Conservation (phyloP, 164 flowering plant genomes). For the Vitis rotundifolia region DNA sequence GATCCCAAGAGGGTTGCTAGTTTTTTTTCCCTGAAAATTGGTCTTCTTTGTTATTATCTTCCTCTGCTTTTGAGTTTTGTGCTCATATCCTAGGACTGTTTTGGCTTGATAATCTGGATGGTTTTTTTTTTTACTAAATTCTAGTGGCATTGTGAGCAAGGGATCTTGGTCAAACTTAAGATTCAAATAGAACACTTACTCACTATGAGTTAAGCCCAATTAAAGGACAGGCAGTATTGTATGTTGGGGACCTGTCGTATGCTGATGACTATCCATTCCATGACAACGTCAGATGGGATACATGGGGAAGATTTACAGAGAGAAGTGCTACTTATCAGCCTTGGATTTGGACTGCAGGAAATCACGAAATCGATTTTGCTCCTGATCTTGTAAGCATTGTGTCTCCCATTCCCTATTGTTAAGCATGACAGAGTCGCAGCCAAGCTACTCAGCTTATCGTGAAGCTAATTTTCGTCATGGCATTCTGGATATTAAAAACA, state of each 20-base stretch:
- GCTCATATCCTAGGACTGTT: too few species aligned
- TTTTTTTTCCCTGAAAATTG: not conserved
- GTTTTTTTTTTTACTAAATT: too few species aligned
- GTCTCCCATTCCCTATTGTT: not conserved
- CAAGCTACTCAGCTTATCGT: constrained; percentile 72
- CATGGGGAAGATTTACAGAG: constrained; percentile 79
- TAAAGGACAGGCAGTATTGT: constrained; percentile 64
- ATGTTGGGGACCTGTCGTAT: constrained; percentile 77
- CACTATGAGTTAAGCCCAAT: constrained; percentile 59
- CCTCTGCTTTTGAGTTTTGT: not conserved
- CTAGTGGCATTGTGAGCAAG: constrained; percentile 33
- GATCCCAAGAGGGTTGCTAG: not conserved
- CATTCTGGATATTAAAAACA: constrained; percentile 75
- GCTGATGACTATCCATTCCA: constrained; percentile 71
- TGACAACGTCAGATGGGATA: constrained; percentile 78
- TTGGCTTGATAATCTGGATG: too few species aligned
- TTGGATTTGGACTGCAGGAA: constrained; percentile 94
- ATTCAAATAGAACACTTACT: constrained; percentile 65
- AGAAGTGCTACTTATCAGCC: constrained; percentile 81
- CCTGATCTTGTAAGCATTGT: constrained; percentile 49
- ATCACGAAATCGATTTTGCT: constrained; percentile 76
- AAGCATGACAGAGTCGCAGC: constrained; percentile 77
- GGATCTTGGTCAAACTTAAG: constrained; percentile 80
- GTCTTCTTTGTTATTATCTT: not conserved
- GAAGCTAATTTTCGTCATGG: constrained; percentile 90